phyloP scores from a whole-genome alignment of 1,284 basidiomycete species.

The Singerocomus inundabilis region DNA sequence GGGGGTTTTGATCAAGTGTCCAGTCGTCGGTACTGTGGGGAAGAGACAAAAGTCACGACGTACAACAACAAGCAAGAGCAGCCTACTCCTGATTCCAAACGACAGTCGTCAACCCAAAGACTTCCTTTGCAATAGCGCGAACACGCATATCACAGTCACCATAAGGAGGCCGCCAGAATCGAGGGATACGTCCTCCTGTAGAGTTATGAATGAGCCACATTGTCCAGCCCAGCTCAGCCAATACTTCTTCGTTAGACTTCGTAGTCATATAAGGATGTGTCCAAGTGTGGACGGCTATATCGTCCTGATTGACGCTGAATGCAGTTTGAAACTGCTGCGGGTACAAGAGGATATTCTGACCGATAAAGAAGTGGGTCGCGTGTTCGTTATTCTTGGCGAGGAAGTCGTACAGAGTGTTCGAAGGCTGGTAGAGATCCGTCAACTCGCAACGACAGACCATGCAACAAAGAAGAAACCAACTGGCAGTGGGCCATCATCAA shows the following conservation, averaged over 20 bases:
- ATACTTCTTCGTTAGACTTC: conserved; percentile 61
- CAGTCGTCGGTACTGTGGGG: conserved; percentile 62
- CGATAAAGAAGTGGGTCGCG: conserved; percentile 85
- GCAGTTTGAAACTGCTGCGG: conserved; percentile 53
- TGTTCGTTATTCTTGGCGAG: conserved; percentile 56
- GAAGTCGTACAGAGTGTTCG: conserved; percentile 49
- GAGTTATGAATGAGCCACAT: conserved; percentile 81
- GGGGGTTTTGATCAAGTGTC: conserved; percentile 44
- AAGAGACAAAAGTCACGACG: background rate
- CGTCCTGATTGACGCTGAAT: conserved; percentile 50
- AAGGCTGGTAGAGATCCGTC: conserved; percentile 23
- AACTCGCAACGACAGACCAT: conserved; percentile 29
- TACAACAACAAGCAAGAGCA: background rate
- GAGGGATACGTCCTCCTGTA: conserved; percentile 70
- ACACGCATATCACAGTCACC: conserved; percentile 77
- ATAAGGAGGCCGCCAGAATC: conserved; percentile 77
- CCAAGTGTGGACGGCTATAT: conserved; percentile 81
- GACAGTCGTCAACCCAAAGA: conserved; percentile 68
- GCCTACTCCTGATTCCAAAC: conserved; percentile 81
- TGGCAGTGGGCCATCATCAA: conserved; percentile 78
- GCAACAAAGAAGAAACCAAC: conserved; percentile 41
- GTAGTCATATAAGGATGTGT: conserved; percentile 83
- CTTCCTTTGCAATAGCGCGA: conserved; percentile 67
- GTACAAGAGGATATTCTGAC: conserved; percentile 62
- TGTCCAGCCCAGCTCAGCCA: conserved; percentile 83